phyloP scores from a whole-genome alignment of 176 grass and related monocot genomes.

The Carex scoparia region DNA sequence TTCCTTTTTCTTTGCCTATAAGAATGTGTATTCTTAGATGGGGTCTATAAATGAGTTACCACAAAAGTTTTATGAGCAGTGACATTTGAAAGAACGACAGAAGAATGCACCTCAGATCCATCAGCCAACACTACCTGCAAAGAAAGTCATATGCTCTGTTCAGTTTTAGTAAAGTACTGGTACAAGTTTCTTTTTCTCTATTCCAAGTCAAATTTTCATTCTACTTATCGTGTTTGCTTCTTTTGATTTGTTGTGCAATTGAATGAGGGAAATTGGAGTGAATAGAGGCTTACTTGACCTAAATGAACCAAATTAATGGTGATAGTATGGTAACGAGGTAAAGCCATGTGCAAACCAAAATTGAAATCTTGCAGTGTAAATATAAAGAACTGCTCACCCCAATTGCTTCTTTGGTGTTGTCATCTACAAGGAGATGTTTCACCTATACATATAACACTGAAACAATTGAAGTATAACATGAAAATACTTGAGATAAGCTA shows the following conservation, averaged over 20 bases:
- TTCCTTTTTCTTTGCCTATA: slow-evolving; percentile 2
- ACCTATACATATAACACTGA: slow-evolving; percentile 53
- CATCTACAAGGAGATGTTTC: slow-evolving; percentile 57
- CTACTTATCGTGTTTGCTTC: not conserved
- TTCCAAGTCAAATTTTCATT: not conserved
- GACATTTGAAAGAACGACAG: slow-evolving; percentile 88
- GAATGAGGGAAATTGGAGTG: not conserved
- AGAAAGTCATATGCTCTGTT: slow-evolving; percentile 3
- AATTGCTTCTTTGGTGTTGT: slow-evolving; percentile 44
- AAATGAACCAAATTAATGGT: not conserved
- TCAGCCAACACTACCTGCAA: slow-evolving; percentile 76
- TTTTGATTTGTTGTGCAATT: not conserved
- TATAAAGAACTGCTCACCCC: slow-evolving; percentile 55
- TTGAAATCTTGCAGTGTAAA: not conserved
- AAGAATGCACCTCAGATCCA: slow-evolving; percentile 75
- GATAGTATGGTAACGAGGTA: not conserved
- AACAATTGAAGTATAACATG: slow-evolving; percentile 25
- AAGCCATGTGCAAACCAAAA: slow-evolving; percentile 2
- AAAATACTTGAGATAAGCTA: slow-evolving; percentile 12
- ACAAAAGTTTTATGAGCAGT: slow-evolving; percentile 93
- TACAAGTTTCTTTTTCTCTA: not conserved
- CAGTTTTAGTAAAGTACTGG: not conserved
- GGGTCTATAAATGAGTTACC: slow-evolving; percentile 33
- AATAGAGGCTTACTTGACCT: slow-evolving; percentile 8
- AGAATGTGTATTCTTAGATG: not conserved